Conservation (phyloP, 768 basidiomycete species). For the Tephrocybe sp. region DNA sequence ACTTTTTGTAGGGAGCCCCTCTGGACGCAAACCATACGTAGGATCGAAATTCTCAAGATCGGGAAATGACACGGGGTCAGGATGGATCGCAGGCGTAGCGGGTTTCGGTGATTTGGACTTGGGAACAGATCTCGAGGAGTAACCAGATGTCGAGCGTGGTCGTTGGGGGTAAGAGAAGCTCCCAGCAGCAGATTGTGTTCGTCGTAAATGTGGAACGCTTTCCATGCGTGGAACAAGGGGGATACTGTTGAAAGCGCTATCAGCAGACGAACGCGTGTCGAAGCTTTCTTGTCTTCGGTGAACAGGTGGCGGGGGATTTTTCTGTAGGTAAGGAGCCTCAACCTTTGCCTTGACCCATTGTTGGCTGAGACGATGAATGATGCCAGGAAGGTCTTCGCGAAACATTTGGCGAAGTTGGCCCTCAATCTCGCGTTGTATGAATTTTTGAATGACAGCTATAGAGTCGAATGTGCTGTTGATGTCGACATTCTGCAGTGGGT, state of each 20-base stretch:
- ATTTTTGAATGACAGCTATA: slow-evolving; percentile 96
- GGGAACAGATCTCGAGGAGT: slow-evolving; percentile 24
- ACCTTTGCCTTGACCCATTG: slow-evolving; percentile 95
- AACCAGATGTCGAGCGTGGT: slow-evolving; percentile 40
- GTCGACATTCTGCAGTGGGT: slow-evolving; percentile 96
- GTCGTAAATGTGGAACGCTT: slow-evolving; percentile 2
- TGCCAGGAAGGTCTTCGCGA: slow-evolving; percentile 92
- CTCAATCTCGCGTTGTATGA: slow-evolving; percentile 97
- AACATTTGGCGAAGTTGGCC: slow-evolving; percentile 98
- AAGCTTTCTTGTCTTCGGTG: slow-evolving; percentile 24
- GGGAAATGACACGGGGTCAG: slow-evolving; percentile 29
- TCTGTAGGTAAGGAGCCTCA: slow-evolving; percentile 82
- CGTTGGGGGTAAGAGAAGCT: slow-evolving; percentile 19
- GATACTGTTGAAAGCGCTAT: slow-evolving; percentile 25
- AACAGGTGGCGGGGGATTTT: slow-evolving; percentile 39
- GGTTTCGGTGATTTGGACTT: slow-evolving; percentile 18
- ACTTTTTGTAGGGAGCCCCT: slow-evolving; percentile 83
- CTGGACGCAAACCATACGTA: slow-evolving; percentile 92
- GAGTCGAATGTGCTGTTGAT: slow-evolving; percentile 98
- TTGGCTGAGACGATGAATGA: slow-evolving; percentile 94
- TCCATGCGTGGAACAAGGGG: slow-evolving; percentile 13
- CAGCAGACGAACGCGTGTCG: slow-evolving; percentile 43
- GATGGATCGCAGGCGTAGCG: slow-evolving; percentile 20
- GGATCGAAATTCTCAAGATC: slow-evolving; percentile 89
- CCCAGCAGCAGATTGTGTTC: slow-evolving; percentile 11